Conservation (phyloP, 257 asterid species). For the Scutellaria galericulata region DNA sequence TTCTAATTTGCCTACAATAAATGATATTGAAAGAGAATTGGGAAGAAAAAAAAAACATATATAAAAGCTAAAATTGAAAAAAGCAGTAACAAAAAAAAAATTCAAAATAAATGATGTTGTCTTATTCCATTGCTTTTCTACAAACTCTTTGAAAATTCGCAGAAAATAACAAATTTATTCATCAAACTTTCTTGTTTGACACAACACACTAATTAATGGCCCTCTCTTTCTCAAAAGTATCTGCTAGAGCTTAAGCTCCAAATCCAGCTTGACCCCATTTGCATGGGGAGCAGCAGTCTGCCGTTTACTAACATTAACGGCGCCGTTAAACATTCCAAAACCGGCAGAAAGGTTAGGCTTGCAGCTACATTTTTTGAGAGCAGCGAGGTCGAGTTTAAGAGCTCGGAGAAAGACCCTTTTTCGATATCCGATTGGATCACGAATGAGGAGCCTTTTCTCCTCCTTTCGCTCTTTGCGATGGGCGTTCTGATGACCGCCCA, state of each 20-base stretch:
- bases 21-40: no score
- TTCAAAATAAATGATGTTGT: neutral
- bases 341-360: no score
- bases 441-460: constrained; percentile 47
- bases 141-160: neutral
- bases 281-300: no score
- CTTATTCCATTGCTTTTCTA: constrained; percentile 3
- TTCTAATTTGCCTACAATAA: no score
- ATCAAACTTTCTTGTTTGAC: neutral
- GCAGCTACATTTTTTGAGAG: no score
- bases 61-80: neutral
- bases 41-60: neutral
- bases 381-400: no score
- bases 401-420: constrained; percentile 46
- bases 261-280: constrained; percentile 37
- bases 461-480: constrained; percentile 51
- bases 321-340: no score
- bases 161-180: constrained; percentile 3
- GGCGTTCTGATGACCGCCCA: constrained; percentile 68
- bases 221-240: neutral
- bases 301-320: no score
- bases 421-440: constrained; percentile 49
- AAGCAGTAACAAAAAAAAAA: neutral
- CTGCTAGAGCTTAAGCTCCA: constrained; percentile 48
- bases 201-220: neutral